These are phyloP conservation scores for Septoria petroselini DNA, from an alignment of 2,329 filamentous ascomycete genomes.

Conservation along the genomic window DNA sequence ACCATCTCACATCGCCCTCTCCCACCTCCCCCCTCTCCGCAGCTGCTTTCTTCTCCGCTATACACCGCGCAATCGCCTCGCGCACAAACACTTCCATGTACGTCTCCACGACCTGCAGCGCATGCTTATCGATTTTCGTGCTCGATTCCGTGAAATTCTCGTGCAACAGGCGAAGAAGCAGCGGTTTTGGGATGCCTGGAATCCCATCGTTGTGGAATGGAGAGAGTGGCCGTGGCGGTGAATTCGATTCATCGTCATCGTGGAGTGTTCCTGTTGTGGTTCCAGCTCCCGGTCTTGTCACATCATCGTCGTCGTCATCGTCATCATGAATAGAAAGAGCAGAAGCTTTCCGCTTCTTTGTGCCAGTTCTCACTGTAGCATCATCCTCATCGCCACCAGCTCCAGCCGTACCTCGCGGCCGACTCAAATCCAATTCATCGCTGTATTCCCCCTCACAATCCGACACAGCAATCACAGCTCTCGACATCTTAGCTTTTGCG, in stretches of 20 bases:
- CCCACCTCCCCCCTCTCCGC: conserved; percentile 35
- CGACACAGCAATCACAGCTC: conserved; percentile 1
- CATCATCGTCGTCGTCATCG: conserved; percentile 8
- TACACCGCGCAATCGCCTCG: conserved; percentile 79
- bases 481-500: conserved; percentile 7
- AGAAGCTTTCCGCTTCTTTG: conserved; percentile 16
- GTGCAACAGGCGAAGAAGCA: conserved; percentile 74
- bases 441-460: conserved; percentile 25
- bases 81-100: conserved; percentile 90
- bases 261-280: background rate
- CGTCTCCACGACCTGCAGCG: conserved; percentile 71
- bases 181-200: conserved; percentile 63
- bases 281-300: background rate
- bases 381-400: conserved; percentile 20
- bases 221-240: conserved; percentile 22
- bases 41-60: conserved; percentile 60
- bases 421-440: conserved; percentile 11
- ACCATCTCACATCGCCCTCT: conserved; percentile 30
- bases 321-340: conserved; percentile 20
- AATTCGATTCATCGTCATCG: no score
- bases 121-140: conserved; percentile 72
- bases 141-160: conserved; percentile 70
- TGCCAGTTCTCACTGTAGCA: conserved; percentile 7
- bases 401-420: background rate
- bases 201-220: conserved; percentile 21